Evolutionary conservation across 129 eudicot species (phyloP), one percentile per base, ranked within the genome.

Genomic region (Saposhnikovia divaricata): DNA sequence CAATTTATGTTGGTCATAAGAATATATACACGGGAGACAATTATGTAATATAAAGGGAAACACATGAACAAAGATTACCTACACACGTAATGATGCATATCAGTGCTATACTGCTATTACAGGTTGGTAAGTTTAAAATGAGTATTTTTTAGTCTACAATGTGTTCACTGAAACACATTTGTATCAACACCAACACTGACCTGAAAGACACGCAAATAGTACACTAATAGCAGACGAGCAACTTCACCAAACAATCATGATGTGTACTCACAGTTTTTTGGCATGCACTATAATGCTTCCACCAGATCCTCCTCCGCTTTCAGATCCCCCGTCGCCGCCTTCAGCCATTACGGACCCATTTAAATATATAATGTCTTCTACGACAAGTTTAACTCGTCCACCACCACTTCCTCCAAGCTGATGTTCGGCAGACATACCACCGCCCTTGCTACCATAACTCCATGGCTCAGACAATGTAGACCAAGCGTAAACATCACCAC

Each of bases 401-500:
- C 98, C 98, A 53, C 98, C 98, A 79, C 78, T 89, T 68, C 96
- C 98, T 57, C 98, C 98, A 76, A 71, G 73, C 77, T 84, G 77
- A 83, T 89, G 82, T 66, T 78, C 80, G 25, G 85, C 86, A 37
- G 94, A 91, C 37, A 84, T 83, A 43, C 96, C 90, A 85, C 98
- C 92, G 63, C 98, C 98, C 82, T 87, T 91, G 76, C 98, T 93
- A 72, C 98, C 98, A 85, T 91, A 93, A 82, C 91, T 87, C 96
- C 94, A 89, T 61, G 98, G 98, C 57, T 82, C 51, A 76, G 94
- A 83, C 86, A 93, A 85, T 34, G 91, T 91, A n/a, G 91, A 76
- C 98, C 98, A 93, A 76, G 86, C 83, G 87, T 93, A 93, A 84
- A 91, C 98, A 88, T 93, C 97, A 81, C 98, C 98, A 38, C 98